Percentiles rank a stretch among this genome's conserved stretches.
Evolutionary conservation across 2,329 filamentous ascomycete species (phyloP).

Genomic region (Penicillium sp.): DNA sequence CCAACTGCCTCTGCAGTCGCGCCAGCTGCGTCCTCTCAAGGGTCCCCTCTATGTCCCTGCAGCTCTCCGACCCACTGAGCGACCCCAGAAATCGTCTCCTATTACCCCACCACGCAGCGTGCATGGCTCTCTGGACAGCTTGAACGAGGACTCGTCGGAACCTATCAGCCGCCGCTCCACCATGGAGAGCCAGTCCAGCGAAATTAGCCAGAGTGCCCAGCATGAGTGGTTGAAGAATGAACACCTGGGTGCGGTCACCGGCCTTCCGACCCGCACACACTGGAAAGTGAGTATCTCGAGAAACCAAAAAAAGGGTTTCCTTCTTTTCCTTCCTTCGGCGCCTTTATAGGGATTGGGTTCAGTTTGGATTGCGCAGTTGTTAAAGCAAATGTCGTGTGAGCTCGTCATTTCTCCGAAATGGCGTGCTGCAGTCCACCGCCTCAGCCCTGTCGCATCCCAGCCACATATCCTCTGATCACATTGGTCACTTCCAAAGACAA

Average conservation of each 20-base stretch:
- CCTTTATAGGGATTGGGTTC: conserved; percentile 21
- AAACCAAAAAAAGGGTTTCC: background rate
- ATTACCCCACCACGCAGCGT: conserved; percentile 53
- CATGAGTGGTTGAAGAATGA: conserved; percentile 54
- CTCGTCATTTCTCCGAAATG: conserved; percentile 23
- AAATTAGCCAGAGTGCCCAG: conserved; percentile 49
- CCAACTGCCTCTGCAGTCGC: conserved; percentile 46
- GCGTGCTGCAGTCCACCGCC: conserved; percentile 22
- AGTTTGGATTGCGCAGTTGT: conserved; percentile 21
- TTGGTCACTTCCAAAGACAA: background rate
- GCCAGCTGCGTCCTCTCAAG: conserved; percentile 59
- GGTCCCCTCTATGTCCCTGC: conserved; percentile 63
- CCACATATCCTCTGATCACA: background rate
- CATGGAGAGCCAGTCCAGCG: conserved; percentile 41
- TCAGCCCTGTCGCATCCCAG: background rate
- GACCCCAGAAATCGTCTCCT: conserved; percentile 45
- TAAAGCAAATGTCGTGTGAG: conserved; percentile 21
- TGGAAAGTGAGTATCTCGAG: conserved; percentile 58
- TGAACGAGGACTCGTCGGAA: conserved; percentile 39
- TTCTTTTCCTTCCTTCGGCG: background rate
- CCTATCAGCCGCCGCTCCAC: conserved; percentile 40
- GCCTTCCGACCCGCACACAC: conserved; percentile 60
- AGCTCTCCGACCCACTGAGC: conserved; percentile 60
- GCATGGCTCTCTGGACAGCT: conserved; percentile 54
- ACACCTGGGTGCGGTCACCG: conserved; percentile 56